phyloP scores from a whole-genome alignment of 2,329 filamentous ascomycete genomes.

The Xylaria arbuscula region DNA sequence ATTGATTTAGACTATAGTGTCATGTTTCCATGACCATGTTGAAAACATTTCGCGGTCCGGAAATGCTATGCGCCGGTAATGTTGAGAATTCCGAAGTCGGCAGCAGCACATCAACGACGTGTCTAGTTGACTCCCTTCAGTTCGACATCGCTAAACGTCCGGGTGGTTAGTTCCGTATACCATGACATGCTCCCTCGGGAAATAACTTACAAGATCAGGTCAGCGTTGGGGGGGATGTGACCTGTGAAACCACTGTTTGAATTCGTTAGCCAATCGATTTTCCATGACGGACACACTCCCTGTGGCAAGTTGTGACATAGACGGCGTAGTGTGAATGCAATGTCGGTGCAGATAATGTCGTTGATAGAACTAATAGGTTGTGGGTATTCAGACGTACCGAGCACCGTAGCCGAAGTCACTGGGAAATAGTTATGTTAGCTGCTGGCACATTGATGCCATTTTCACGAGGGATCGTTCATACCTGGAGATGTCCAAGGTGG shows the following conservation, averaged over 20 bases:
- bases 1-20: neutral
- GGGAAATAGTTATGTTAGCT: slow-evolving; percentile 34
- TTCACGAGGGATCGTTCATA: slow-evolving; percentile 52
- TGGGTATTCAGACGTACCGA: slow-evolving; percentile 43
- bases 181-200: neutral
- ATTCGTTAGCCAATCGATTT: slow-evolving; percentile 15
- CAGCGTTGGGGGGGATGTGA: slow-evolving; percentile 47
- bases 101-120: slow-evolving; percentile 17
- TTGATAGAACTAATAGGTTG: neutral
- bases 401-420: slow-evolving; percentile 51
- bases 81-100: slow-evolving; percentile 12
- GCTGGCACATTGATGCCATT: neutral
- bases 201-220: slow-evolving; percentile 50
- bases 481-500: slow-evolving; percentile 83
- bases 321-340: neutral
- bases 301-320: neutral
- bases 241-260: slow-evolving; percentile 40
- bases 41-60: slow-evolving; percentile 1
- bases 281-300: neutral
- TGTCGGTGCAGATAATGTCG: neutral
- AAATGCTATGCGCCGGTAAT: slow-evolving; percentile 20
- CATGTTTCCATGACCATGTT: slow-evolving; percentile 10
- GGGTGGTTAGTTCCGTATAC: slow-evolving; percentile 18
- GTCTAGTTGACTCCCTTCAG: slow-evolving; percentile 46
- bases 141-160: slow-evolving; percentile 43